A percentile compares a stretch with the other conserved stretches of the same genome.
These are phyloP conservation scores for Verticillium isaacii DNA, from an alignment of 2,329 filamentous ascomycete species.

Conservation along the genomic window DNA sequence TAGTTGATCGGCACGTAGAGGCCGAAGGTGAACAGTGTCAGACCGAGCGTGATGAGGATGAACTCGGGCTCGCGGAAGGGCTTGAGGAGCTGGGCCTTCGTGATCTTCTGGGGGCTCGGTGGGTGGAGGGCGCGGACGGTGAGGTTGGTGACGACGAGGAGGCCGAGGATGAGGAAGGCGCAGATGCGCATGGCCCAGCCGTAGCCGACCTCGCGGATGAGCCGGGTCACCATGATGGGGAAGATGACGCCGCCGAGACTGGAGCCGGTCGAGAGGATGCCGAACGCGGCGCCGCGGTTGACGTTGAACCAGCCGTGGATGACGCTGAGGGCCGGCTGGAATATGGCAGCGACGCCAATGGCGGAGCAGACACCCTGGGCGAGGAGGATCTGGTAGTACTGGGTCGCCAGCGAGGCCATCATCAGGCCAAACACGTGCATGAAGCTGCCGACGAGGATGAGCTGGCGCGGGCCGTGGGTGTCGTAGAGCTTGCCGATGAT, in stretches of 20 bases:
- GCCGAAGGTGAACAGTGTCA: constrained; percentile 36
- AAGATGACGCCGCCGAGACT: constrained; percentile 36
- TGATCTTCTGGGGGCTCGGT: constrained; percentile 20
- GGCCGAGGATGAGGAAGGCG: constrained; percentile 35
- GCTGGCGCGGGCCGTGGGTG: constrained; percentile 31
- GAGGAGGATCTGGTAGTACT: constrained; percentile 38
- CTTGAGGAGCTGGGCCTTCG: constrained; percentile 22
- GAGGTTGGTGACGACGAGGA: constrained; percentile 28
- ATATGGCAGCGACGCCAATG: constrained; percentile 28
- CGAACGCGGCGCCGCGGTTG: constrained; percentile 24
- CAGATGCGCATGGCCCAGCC: constrained; percentile 43
- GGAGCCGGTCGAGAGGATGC: constrained; percentile 26
- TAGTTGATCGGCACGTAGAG: constrained; percentile 34
- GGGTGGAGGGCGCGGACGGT: constrained; percentile 28
- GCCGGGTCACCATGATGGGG: constrained; percentile 29
- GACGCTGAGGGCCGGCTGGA: constrained; percentile 30
- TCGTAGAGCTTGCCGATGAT: constrained; percentile 37
- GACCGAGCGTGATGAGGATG: constrained; percentile 26
- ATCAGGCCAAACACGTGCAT: constrained; percentile 35
- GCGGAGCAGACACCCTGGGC: constrained; percentile 33
- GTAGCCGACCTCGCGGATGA: constrained; percentile 48
- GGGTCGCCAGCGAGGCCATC: constrained; percentile 36
- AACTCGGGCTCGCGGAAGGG: constrained; percentile 26
- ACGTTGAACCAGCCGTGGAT: constrained; percentile 34
- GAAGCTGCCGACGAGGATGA: constrained; percentile 28